Conservation (phyloP, 495 filamentous ascomycete genomes). For the Glonium stellatum region DNA sequence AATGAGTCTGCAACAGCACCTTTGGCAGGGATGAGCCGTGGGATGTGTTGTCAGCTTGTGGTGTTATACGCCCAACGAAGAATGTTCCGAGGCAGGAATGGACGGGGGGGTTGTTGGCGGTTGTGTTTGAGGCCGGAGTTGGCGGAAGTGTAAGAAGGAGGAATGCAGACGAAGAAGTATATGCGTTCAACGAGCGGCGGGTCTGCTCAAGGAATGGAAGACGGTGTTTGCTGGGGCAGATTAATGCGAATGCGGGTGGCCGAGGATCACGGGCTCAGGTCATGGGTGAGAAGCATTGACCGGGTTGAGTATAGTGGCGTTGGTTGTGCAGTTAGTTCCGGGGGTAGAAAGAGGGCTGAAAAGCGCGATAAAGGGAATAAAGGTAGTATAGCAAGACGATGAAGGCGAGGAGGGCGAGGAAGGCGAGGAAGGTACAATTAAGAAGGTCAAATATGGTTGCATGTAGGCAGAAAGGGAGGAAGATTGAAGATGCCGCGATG, state of each 20-base stretch:
- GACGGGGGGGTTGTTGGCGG: neutral
- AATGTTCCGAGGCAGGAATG: neutral
- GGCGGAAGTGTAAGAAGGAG: neutral
- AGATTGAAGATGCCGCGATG: neutral
- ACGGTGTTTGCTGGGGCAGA: neutral
- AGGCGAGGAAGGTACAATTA: too few relatives aligned
- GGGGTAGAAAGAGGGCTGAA: neutral
- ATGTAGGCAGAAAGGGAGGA: too few relatives aligned
- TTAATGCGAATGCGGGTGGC: neutral
- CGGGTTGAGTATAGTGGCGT: neutral
- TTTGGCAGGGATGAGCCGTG: neutral
- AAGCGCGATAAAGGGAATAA: neutral
- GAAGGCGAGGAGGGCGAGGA: too few relatives aligned
- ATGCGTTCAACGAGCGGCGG: neutral
- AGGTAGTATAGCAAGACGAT: too few relatives aligned
- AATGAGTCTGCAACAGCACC: neutral
- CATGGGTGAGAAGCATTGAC: neutral
- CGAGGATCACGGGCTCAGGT: conserved; percentile 6
- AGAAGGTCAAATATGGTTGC: too few relatives aligned
- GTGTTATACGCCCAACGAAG: neutral
- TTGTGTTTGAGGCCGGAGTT: neutral
- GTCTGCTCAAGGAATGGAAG: neutral
- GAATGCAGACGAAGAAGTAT: neutral
- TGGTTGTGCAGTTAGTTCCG: neutral
- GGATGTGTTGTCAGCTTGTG: neutral